Percentiles rank a stretch among this genome's conserved stretches.
These are phyloP conservation scores for Proteromonas lacertae DNA, from an alignment of 352 stramenopile genomes.

Conservation along the genomic window DNA sequence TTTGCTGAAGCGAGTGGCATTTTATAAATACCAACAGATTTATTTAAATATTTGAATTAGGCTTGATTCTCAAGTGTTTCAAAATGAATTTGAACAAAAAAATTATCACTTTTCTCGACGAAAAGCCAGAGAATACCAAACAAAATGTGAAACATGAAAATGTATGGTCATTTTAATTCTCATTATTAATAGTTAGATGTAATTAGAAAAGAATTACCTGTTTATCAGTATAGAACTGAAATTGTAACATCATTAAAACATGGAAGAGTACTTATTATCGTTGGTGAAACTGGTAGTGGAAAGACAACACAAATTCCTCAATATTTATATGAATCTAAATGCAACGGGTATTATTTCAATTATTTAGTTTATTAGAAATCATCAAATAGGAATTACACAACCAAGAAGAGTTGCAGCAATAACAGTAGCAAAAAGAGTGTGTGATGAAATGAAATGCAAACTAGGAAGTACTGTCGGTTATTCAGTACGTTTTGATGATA, in stretches of 20 bases:
- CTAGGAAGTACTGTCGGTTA: conserved; percentile 60
- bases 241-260: background rate
- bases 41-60: too few species aligned
- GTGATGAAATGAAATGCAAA: conserved; percentile 20
- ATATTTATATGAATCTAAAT: conserved; percentile 53
- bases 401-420: conserved; percentile 55
- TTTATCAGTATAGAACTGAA: too few species aligned
- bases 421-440: conserved; percentile 39
- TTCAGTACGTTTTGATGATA: conserved; percentile 52
- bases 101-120: too few species aligned
- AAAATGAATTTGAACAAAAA: too few species aligned
- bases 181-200: too few species aligned
- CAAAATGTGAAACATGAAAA: too few species aligned
- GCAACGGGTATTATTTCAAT: conserved; percentile 12
- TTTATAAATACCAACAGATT: too few species aligned
- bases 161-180: too few species aligned
- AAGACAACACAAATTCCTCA: conserved; percentile 65
- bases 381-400: conserved; percentile 50
- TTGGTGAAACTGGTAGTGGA: conserved; percentile 34
- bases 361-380: conserved; percentile 5
- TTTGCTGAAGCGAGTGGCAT: background rate
- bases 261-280: background rate
- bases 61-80: too few species aligned
- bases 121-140: too few species aligned
- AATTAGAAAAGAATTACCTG: too few species aligned